phyloP scores from a whole-genome alignment of 2,329 filamentous ascomycete species.

The Fusarium sp. region DNA sequence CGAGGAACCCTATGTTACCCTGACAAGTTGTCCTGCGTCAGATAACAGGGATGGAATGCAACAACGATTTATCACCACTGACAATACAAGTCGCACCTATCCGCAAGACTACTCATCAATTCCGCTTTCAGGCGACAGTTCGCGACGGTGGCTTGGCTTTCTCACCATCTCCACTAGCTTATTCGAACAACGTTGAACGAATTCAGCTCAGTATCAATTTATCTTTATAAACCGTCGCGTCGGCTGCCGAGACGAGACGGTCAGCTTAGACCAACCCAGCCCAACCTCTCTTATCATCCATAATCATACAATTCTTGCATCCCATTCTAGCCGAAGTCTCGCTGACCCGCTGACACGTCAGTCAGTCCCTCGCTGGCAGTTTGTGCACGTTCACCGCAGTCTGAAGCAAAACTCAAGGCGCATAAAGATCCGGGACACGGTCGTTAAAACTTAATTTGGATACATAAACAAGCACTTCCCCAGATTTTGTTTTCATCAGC shows the following conservation, averaged over 20 bases:
- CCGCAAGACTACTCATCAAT: not conserved
- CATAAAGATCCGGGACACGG: not conserved
- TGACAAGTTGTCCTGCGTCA: not conserved
- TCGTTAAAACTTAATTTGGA: not conserved
- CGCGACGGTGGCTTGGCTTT: not conserved
- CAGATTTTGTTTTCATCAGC: not conserved
- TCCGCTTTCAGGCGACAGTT: not conserved
- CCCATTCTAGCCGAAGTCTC: not conserved
- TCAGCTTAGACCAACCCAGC: not conserved
- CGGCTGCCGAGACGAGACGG: not conserved
- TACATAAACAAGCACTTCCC: not conserved
- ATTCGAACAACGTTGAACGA: not conserved
- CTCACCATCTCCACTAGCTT: conserved; percentile 7
- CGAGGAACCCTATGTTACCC: not conserved
- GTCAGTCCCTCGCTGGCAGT: not conserved
- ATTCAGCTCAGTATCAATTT: not conserved
- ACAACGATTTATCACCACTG: not conserved
- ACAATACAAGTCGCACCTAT: not conserved
- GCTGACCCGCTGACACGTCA: conserved; percentile 7
- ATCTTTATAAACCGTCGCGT: not conserved
- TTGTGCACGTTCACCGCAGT: not conserved
- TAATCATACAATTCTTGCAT: not conserved
- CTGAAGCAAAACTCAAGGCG: not conserved
- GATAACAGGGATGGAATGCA: not conserved
- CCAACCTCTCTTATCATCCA: not conserved